A percentile compares a stretch with the other conserved stretches of the same genome.
These are phyloP conservation scores for Hamiltosporidium tvaerminnensis DNA, from an alignment of 371 early-diverging fungal species.

Conservation along the genomic window DNA sequence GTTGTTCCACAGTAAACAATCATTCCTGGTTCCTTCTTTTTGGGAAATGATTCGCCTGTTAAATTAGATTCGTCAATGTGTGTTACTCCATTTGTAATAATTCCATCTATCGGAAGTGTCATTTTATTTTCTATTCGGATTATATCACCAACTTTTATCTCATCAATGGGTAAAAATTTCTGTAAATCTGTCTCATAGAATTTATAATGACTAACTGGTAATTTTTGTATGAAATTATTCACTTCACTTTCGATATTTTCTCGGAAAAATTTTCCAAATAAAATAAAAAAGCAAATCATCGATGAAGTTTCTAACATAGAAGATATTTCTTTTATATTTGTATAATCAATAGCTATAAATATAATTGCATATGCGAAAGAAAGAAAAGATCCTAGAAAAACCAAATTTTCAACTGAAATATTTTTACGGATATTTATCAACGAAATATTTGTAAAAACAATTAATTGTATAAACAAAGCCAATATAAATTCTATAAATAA, in stretches of 20 bases:
- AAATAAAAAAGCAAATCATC: not conserved
- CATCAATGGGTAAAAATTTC: too few species aligned
- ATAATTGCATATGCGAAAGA: too few species aligned
- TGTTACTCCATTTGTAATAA: not conserved
- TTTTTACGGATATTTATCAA: too few species aligned
- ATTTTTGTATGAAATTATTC: too few species aligned
- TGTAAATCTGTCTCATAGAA: too few species aligned
- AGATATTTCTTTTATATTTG: not conserved
- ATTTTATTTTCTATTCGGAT: not conserved
- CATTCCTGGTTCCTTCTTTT: not conserved
- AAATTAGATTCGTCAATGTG: not conserved
- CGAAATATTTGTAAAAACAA: too few species aligned
- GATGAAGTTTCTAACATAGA: not conserved
- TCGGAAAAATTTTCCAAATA: not conserved
- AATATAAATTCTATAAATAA: too few species aligned
- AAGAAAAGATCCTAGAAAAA: too few species aligned
- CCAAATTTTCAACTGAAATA: too few species aligned
- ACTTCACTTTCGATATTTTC: not conserved
- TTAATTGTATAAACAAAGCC: too few species aligned
- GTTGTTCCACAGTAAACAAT: not conserved
- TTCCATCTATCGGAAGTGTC: not conserved
- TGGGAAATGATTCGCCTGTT: not conserved
- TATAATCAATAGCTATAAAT: not conserved
- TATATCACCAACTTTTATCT: not conserved
- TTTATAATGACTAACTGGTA: too few species aligned